A percentile compares a stretch with the other conserved stretches of the same genome.
Conservation (phyloP, 805 yeast genomes). For the Yarrowia divulgata region DNA sequence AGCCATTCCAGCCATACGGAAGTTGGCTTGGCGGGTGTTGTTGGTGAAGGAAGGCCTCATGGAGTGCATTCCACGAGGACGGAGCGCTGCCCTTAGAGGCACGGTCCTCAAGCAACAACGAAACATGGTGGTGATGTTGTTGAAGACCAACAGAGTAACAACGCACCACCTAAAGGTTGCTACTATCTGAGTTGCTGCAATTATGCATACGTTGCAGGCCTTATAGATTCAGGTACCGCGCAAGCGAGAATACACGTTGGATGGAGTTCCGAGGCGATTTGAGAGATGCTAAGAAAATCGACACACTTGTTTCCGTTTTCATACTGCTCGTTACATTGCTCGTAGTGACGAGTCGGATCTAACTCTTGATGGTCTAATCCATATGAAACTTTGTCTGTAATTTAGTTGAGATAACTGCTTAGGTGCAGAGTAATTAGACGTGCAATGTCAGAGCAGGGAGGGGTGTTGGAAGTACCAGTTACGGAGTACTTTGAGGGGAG, state of each 20-base stretch:
- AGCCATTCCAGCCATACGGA: slow-evolving; percentile 17
- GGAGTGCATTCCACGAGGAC: slow-evolving; percentile 22
- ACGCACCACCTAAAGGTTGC: slow-evolving; percentile 30
- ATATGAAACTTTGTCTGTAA: slow-evolving; percentile 16
- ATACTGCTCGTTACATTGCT: no score
- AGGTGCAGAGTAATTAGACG: neutral
- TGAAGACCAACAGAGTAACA: neutral
- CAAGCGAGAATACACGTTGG: neutral
- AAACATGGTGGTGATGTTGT: slow-evolving; percentile 31
- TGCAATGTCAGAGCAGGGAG: no score
- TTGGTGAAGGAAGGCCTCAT: neutral
- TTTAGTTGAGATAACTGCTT: slow-evolving; percentile 29
- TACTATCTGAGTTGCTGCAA: slow-evolving; percentile 35
- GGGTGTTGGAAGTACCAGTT: no score
- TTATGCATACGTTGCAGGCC: slow-evolving; percentile 33
- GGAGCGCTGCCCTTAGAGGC: slow-evolving; percentile 20
- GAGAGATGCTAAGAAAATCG: no score
- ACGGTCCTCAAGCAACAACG: slow-evolving; percentile 27
- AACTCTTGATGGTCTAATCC: neutral
- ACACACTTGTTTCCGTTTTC: no score
- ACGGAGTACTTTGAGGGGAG: no score
- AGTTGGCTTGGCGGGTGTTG: slow-evolving; percentile 16
- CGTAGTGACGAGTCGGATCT: neutral
- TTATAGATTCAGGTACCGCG: neutral
- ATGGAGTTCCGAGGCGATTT: neutral